phyloP scores from a whole-genome alignment of 1,284 basidiomycete genomes.

The Stygiomarasmius scandens region DNA sequence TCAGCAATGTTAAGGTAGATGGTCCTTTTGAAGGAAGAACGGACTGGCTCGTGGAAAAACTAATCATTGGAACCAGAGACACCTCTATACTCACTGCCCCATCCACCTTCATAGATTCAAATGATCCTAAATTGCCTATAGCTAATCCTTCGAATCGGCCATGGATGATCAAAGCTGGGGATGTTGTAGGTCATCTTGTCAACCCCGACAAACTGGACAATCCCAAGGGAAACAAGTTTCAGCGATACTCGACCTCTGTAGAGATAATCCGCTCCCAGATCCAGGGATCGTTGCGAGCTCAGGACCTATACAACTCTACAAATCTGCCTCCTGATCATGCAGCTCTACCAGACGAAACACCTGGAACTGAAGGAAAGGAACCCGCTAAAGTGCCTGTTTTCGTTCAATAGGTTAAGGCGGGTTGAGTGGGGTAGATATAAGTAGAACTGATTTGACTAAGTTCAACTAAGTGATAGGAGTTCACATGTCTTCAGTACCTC shows the following conservation, averaged over 20 bases:
- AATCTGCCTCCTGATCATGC: too few relatives aligned
- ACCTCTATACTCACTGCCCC: not conserved
- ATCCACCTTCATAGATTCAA: not conserved
- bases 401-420: too few relatives aligned
- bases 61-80: slow-evolving; percentile 4
- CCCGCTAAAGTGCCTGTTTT: too few relatives aligned
- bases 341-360: too few relatives aligned
- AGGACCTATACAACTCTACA: not conserved
- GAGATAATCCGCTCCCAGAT: not conserved
- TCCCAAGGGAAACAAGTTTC: not conserved
- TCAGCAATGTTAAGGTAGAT: slow-evolving; percentile 3
- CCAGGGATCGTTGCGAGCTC: not conserved
- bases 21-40: not conserved
- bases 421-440: too few relatives aligned
- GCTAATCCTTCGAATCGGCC: not conserved
- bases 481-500: too few relatives aligned
- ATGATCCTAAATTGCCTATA: not conserved
- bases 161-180: not conserved
- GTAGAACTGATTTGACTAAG: too few relatives aligned
- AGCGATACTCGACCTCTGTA: not conserved
- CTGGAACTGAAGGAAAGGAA: not conserved
- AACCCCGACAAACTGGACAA: not conserved
- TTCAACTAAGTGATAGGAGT: too few relatives aligned
- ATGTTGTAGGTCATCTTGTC: not conserved
- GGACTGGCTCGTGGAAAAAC: slow-evolving; percentile 16